Percentiles rank a stretch among this genome's conserved stretches.
phyloP scores from a whole-genome alignment of 148 eudicot species.

The Fagopyrum tataricum region DNA sequence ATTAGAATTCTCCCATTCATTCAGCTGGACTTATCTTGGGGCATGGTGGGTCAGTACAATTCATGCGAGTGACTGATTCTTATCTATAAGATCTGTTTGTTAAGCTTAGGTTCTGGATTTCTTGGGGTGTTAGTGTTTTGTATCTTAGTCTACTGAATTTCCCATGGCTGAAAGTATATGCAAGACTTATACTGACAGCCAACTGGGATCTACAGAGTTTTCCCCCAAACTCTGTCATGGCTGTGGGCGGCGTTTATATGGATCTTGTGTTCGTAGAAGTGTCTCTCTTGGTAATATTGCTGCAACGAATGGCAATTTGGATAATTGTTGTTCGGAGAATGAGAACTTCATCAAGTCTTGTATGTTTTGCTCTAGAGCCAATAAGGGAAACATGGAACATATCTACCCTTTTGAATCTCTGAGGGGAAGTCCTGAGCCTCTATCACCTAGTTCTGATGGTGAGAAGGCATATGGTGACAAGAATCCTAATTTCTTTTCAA shows the following conservation, averaged over 20 bases:
- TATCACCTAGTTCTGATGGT: constrained; percentile 32
- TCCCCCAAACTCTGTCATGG: constrained; percentile 40
- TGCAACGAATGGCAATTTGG: constrained; percentile 17
- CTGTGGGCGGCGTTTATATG: constrained; percentile 56
- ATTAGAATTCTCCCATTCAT: background rate
- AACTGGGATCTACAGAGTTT: constrained; percentile 24
- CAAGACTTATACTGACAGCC: constrained; percentile 29
- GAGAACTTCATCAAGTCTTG: constrained; percentile 41
- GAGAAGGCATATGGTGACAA: constrained; percentile 15
- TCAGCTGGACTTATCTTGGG: constrained; percentile 1
- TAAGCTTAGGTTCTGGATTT: constrained; percentile 57
- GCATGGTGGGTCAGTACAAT: constrained; percentile 33
- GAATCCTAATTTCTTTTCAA: constrained; percentile 17
- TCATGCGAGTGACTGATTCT: constrained; percentile 66
- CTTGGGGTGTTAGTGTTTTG: constrained; percentile 29
- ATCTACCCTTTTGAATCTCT: constrained; percentile 76
- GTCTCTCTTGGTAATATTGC: constrained; percentile 28
- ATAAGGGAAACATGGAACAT: constrained; percentile 44
- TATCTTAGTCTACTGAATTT: constrained; percentile 18
- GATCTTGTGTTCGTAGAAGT: constrained; percentile 38
- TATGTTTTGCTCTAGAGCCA: constrained; percentile 45
- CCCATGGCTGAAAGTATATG: constrained; percentile 26
- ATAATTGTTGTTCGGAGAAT: constrained; percentile 22
- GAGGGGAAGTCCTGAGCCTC: constrained; percentile 54
- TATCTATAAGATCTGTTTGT: constrained; percentile 49